Base-by-base conservation (phyloP, 1,139 yeast genomes). In the Candida glucosophila region DNA sequence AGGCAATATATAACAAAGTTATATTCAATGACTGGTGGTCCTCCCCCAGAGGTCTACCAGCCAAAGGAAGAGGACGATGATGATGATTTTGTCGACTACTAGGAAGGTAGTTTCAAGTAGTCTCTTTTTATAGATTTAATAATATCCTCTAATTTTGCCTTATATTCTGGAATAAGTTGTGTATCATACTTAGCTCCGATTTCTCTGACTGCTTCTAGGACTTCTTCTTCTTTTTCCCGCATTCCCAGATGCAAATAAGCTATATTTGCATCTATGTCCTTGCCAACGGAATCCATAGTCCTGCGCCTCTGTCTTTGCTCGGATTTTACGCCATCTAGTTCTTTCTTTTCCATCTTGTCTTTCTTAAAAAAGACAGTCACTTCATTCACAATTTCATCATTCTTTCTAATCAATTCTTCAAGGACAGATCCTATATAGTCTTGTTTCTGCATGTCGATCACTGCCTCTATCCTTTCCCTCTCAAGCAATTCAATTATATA, bases 401-500 rank as follows among this genome's bases (percentile, higher is more conserved):
- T 61, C 34, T 64, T 67, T 14, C 40, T 42, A 3, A 65, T 41
- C 15, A 66, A 32, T 16, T 53, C 58, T n/a, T 36, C 27, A 30
- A 67, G 40, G 34, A 57, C 59, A n/a, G 41, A 50, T 2, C 52
- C 33, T 2, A 63, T 27, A 30, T 41, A 59, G 22, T 65, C 70
- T 29, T 66, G 67, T 25, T 58, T 47, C 36, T 67, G 73, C 2
- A 69, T 44, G 17, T 58, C 65, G 59, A 63, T 51, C 5, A 67
- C 45, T 17, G 65, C 34, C 9, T 43, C 44, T 5, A 64, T 30
- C 23, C 73, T 43, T 31, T 58, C 56, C 15, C 39, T 37, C 29
- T 66, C 65, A 14, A 67, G 40, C 14, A 34, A 32, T 15, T 36
- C 42, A 7, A 47, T 40, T 23, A 34, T 19, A 5, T 19, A 27